Evolutionary conservation across 805 yeast species (phyloP).

Genomic region (Lachancea mirantina): DNA sequence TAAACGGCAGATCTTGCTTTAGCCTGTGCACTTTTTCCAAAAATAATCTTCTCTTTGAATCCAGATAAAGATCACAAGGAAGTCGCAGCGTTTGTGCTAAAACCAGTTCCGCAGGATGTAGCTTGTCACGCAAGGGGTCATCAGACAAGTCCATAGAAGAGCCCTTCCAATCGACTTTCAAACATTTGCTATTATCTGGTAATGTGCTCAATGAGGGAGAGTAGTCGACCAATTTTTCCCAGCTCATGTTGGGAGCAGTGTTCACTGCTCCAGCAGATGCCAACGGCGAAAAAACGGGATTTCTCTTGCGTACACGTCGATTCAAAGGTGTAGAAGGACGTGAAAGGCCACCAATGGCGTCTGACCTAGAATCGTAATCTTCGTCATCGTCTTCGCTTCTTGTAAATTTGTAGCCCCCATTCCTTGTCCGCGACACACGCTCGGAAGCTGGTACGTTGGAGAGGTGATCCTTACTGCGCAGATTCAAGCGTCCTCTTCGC

Average conservation of each 20-base stretch:
- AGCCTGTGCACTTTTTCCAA: slow-evolving; percentile 79
- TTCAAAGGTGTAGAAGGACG: slow-evolving; percentile 23
- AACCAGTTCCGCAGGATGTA: slow-evolving; percentile 87
- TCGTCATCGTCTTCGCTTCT: slow-evolving; percentile 6
- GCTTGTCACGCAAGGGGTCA: slow-evolving; percentile 64
- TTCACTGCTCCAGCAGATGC: slow-evolving; percentile 27
- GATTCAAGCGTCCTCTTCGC: too few species aligned
- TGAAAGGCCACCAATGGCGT: slow-evolving; percentile 6
- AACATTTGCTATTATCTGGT: slow-evolving; percentile 56
- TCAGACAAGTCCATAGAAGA: slow-evolving; percentile 84
- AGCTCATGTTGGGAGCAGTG: slow-evolving; percentile 43
- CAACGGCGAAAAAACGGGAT: slow-evolving; percentile 30
- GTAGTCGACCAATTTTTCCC: slow-evolving; percentile 72
- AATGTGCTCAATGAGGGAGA: slow-evolving; percentile 64
- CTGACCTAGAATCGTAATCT: slow-evolving; percentile 8
- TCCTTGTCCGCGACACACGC: too few species aligned
- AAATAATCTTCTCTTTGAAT: slow-evolving; percentile 76
- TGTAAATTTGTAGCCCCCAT: too few species aligned
- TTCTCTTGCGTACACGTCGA: slow-evolving; percentile 14
- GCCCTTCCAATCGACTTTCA: slow-evolving; percentile 96
- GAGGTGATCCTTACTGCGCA: too few species aligned
- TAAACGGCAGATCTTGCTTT: slow-evolving; percentile 65
- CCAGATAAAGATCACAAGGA: slow-evolving; percentile 78
- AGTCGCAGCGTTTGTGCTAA: slow-evolving; percentile 84
- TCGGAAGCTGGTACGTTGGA: too few species aligned